phyloP scores from a whole-genome alignment of 2,329 filamentous ascomycete species.

The Trichophyton simii region DNA sequence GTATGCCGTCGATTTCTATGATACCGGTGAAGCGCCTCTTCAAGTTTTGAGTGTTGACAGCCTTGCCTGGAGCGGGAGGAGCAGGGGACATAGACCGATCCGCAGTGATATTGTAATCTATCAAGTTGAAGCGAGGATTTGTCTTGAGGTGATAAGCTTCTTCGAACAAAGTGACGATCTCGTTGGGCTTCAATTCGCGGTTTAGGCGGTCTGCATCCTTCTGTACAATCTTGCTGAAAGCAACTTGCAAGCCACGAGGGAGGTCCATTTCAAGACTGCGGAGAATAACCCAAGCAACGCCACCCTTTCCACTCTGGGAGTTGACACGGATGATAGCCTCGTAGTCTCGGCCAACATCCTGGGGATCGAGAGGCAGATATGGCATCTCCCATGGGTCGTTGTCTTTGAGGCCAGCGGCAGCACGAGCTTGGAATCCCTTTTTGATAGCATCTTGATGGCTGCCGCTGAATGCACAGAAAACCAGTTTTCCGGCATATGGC shows the following conservation, averaged over 20 bases:
- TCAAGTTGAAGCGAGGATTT: slow-evolving; percentile 71
- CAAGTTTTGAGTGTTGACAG: slow-evolving; percentile 63
- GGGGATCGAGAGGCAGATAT: slow-evolving; percentile 83
- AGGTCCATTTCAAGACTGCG: slow-evolving; percentile 81
- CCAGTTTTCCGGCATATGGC: slow-evolving; percentile 80
- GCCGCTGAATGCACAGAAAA: slow-evolving; percentile 85
- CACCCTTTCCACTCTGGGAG: slow-evolving; percentile 89
- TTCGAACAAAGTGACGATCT: slow-evolving; percentile 83
- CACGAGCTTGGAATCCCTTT: slow-evolving; percentile 61
- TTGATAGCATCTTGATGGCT: slow-evolving; percentile 95
- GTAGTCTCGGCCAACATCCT: slow-evolving; percentile 92
- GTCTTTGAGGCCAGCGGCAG: slow-evolving; percentile 44
- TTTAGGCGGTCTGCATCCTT: slow-evolving; percentile 64
- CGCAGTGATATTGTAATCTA: slow-evolving; percentile 83
- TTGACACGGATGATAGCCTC: slow-evolving; percentile 97
- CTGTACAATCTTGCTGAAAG: slow-evolving; percentile 82
- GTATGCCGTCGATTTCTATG: slow-evolving; percentile 65
- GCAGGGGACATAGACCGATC: slow-evolving; percentile 68
- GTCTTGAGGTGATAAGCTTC: slow-evolving; percentile 70
- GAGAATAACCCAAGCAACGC: slow-evolving; percentile 86
- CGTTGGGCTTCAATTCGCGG: slow-evolving; percentile 68
- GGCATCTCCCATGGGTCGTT: slow-evolving; percentile 72
- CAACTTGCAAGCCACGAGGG: slow-evolving; percentile 80
- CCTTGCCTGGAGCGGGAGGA: slow-evolving; percentile 55
- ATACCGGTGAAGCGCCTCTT: slow-evolving; percentile 76